Percentiles rank a stretch among this genome's conserved stretches.
Conservation (phyloP, 495 filamentous ascomycete species). For the Hypoxylon lienhwacheense region DNA sequence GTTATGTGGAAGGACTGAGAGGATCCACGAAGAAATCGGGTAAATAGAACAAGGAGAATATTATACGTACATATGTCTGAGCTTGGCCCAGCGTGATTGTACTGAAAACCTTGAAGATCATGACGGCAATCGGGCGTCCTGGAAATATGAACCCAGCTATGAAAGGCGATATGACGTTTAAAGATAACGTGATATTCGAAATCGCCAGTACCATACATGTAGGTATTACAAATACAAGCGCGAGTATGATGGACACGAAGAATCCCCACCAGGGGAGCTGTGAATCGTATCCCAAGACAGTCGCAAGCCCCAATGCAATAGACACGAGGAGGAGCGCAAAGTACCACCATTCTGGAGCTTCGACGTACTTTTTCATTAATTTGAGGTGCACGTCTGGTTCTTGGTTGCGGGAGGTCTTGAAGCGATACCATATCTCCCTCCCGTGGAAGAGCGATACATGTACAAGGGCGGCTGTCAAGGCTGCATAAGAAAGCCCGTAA, state of each 20-base stretch:
- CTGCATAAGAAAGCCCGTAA: slow-evolving; percentile 64
- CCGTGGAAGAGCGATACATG: slow-evolving; percentile 60
- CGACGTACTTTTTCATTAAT: slow-evolving; percentile 61
- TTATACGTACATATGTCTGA: slow-evolving; percentile 45
- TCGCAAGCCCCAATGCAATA: slow-evolving; percentile 55
- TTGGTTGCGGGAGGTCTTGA: slow-evolving; percentile 52
- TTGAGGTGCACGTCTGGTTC: slow-evolving; percentile 65
- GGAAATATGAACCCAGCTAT: slow-evolving; percentile 66
- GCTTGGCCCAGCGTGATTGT: slow-evolving; percentile 62
- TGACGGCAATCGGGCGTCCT: slow-evolving; percentile 62
- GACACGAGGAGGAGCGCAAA: slow-evolving; percentile 49
- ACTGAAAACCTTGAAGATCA: slow-evolving; percentile 66
- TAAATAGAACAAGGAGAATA: background rate
- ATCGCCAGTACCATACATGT: slow-evolving; percentile 57
- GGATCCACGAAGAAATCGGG: background rate
- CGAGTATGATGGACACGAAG: slow-evolving; percentile 54
- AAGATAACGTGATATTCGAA: slow-evolving; percentile 56
- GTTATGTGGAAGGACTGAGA: background rate
- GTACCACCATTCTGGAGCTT: slow-evolving; percentile 69
- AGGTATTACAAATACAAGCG: slow-evolving; percentile 55
- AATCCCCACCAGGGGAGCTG: slow-evolving; percentile 50
- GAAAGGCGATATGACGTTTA: slow-evolving; percentile 66
- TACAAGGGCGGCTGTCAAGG: slow-evolving; percentile 57
- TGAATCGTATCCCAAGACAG: slow-evolving; percentile 56
- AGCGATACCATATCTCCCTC: slow-evolving; percentile 55